These are phyloP conservation scores for Retiboletus fuscus DNA, from an alignment of 1,284 basidiomycete species.

Conservation along the genomic window DNA sequence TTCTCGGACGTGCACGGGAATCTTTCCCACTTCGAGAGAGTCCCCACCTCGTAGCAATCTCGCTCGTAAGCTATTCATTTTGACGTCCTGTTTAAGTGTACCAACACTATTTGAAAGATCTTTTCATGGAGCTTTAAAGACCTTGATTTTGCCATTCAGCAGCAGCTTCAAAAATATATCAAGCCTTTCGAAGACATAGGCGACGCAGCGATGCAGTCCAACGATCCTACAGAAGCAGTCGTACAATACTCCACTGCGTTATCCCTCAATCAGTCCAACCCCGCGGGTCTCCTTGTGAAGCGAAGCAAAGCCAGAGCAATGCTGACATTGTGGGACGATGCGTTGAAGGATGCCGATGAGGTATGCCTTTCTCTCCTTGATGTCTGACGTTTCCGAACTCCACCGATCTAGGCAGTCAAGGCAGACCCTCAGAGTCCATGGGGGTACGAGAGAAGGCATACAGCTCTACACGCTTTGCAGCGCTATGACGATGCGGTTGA, in stretches of 20 bases:
- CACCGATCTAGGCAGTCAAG: constrained; percentile 2
- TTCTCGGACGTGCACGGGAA: constrained; percentile 12
- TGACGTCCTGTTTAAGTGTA: not conserved
- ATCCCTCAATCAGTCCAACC: constrained; percentile 4
- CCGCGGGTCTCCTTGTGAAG: constrained; percentile 21
- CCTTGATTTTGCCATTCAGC: not conserved
- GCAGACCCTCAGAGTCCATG: not conserved
- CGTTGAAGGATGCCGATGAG: constrained; percentile 12
- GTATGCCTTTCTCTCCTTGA: not conserved
- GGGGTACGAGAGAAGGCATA: constrained; percentile 19
- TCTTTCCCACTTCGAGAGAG: not conserved
- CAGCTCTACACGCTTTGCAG: not conserved
- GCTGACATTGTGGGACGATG: not conserved
- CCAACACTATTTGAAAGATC: not conserved
- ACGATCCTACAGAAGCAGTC: not conserved
- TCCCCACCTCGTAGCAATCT: not conserved
- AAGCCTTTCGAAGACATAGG: too few species aligned
- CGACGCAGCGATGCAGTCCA: not conserved
- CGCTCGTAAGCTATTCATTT: too few species aligned
- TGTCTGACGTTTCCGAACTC: not conserved
- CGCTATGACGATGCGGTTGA: constrained; percentile 22
- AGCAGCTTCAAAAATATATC: not conserved
- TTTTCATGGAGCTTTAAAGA: constrained; percentile 16
- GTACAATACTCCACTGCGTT: constrained; percentile 12
- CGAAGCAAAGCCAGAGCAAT: constrained; percentile 22